Base-by-base conservation (phyloP, 768 basidiomycete genomes). In the Lyophyllum atratum region DNA sequence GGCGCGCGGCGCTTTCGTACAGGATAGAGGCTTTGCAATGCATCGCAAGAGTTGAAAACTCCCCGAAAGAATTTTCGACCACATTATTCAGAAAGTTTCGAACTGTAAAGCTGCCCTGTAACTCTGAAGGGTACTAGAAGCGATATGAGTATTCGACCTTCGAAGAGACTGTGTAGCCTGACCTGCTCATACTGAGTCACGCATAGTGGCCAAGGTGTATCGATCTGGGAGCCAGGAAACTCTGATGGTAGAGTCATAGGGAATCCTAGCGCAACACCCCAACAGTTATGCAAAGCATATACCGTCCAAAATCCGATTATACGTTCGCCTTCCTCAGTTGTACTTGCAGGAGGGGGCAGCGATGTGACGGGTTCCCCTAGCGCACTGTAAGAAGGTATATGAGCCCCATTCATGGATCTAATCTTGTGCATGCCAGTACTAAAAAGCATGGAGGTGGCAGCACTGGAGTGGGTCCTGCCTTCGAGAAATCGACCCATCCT, bases 251-350 rank as follows among this genome's bases (percentile, higher is more conserved):
- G 76, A n/a, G 73, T 76, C 9, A 77, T 65, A 0, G 85, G 74
- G 3, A 77, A 72, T 48, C 82, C 82, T 24, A 83, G 74, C 2
- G 78, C 76, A 8, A 84, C 78, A 2, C 80, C 71, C 65, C 83
- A 76, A 60, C 77, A 76, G 49, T 83, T 80, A 68, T 86, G 84
- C 54, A 86, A 73, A 42, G 74, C 70, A 59, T 82, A 81, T 6
- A 82, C 82, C 0, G 80, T 72, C 86, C 86, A 87, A 65, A 87
- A 87, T 1, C 76, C 82, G 52, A 82, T 81, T 60, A 87, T 85
- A 29, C 83, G 76, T 64, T 87, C 85, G 19, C 83, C 85, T 63
- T 85, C 84, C 58, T 86, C 85, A 17, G 82, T 65, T 24, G 71
- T 59, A 61, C 80, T 77, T 24, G 34, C 74, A 60, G 60, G 78